Conservation (phyloP, 1,139 yeast genomes). For the Taphrina betulina region DNA sequence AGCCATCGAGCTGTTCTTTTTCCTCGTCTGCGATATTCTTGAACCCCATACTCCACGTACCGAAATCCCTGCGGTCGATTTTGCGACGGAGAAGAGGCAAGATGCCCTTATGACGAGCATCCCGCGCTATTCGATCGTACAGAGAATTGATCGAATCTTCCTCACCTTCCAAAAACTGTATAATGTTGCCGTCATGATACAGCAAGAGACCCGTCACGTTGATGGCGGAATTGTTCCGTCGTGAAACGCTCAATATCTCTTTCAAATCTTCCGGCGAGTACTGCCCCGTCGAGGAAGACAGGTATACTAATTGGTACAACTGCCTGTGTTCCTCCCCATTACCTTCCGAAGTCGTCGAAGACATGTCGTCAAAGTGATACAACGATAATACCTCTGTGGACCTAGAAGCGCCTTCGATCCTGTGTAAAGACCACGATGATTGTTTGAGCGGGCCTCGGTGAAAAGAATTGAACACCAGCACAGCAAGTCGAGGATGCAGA, state of each 20-base stretch:
- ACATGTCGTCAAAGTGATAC: too few species aligned
- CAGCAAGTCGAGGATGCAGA: too few species aligned
- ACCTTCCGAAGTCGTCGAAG: too few species aligned
- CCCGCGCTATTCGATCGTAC: slow-evolving; percentile 22
- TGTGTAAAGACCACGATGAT: too few species aligned
- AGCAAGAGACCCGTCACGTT: slow-evolving; percentile 24
- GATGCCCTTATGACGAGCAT: slow-evolving; percentile 26
- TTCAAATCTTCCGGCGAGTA: slow-evolving; percentile 12
- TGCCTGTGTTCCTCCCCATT: too few species aligned
- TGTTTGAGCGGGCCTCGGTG: too few species aligned
- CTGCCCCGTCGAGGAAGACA: slow-evolving; percentile 16
- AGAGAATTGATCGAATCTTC: not conserved
- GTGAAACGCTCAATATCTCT: slow-evolving; percentile 13
- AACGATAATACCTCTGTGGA: too few species aligned
- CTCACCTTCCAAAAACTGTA: slow-evolving; percentile 29
- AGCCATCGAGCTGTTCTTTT: slow-evolving; percentile 21
- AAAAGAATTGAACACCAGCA: too few species aligned
- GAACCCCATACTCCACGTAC: slow-evolving; percentile 28
- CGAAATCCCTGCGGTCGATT: slow-evolving; percentile 14
- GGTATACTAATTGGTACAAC: slow-evolving; percentile 30
- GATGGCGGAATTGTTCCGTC: slow-evolving; percentile 17
- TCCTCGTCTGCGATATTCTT: slow-evolving; percentile 14
- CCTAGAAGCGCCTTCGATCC: too few species aligned
- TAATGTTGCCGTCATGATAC: slow-evolving; percentile 30
- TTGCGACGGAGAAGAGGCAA: slow-evolving; percentile 24